Base-by-base conservation (phyloP, 2,329 filamentous ascomycete species). In the Acrocalymma vagum region DNA sequence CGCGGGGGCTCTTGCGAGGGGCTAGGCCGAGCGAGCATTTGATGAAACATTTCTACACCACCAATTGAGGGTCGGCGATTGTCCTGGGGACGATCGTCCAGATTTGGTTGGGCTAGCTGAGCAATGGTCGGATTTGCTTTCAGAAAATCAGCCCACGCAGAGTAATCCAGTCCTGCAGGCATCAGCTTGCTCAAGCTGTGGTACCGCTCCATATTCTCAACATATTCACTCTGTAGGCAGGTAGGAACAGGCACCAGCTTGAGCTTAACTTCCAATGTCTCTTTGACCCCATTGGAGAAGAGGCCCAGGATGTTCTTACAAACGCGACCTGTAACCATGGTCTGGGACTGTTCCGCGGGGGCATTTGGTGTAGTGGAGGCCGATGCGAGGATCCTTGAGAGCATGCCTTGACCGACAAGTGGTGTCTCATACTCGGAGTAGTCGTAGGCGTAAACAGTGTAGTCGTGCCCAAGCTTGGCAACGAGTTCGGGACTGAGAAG, bases 401-500 rank as follows among this genome's bases (percentile, higher is more conserved):
- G 78, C 85, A 97, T 90, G 37, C 95, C 94, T 71, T 99, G 93
- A 15, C 94, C 94, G 16, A 96, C 93, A 40, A 97, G 79, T 37
- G 95, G 94, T 13, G 86, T 90, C 63, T 96, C 92, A 51, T 89
- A 88, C 72, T 99, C 94, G 9, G 94, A 96, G 70, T 93, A 97
- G 70, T 99, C 94, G 74, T 90, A 90, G 20, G 93, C 91, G 72
- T 99, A 99, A 41, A 99, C 85, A n/a, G 91, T 94, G 72, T 94
- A 99, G 73, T 99, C 92, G 70, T 82, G 74, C 72, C 87, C 79
- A 45, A 86, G 66, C 76, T 87, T 77, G 63, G 83, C 82, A 30
- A 91, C 76, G 29, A 99, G 80, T 72, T 99, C 94, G 24, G 94
- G 94, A 65, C 94, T 97, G 74, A 79, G n/a, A 82, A 38, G 34